Evolutionary conservation across 2,329 filamentous ascomycete species (phyloP).

Genomic region (Epichloe uncinata): DNA sequence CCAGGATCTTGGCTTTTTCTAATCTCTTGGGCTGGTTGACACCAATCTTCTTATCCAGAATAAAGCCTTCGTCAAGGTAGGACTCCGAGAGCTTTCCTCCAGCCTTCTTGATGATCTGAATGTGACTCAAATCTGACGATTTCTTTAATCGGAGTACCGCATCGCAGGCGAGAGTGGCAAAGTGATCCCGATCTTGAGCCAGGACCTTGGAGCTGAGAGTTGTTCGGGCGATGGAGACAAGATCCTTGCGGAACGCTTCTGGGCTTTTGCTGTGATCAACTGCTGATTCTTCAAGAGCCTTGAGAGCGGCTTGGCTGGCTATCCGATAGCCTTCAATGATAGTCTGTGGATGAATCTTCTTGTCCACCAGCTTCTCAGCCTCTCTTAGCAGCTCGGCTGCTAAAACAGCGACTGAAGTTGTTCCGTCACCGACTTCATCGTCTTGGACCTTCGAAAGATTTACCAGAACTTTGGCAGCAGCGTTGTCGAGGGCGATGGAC

Average conservation of each 20-base stretch:
- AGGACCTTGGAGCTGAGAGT: constrained; percentile 97
- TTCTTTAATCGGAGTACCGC: constrained; percentile 82
- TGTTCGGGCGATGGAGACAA: constrained; percentile 81
- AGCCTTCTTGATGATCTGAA: constrained; percentile 99
- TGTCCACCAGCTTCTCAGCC: constrained; percentile 91
- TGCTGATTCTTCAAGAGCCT: constrained; percentile 69
- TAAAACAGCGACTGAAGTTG: constrained; percentile 92
- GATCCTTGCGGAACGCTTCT: constrained; percentile 76
- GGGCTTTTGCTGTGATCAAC: constrained; percentile 80
- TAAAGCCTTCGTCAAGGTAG: constrained; percentile 96
- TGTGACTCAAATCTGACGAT: constrained; percentile 89
- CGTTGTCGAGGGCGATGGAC: constrained; percentile 95
- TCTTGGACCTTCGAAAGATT: constrained; percentile 99
- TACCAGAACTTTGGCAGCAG: constrained; percentile 92
- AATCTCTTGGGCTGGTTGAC: constrained; percentile 96
- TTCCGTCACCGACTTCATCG: constrained; percentile 95
- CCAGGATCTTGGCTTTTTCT: constrained; percentile 95
- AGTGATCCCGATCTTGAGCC: constrained; percentile 84
- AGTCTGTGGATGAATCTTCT: constrained; percentile 98
- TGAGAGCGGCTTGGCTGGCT: constrained; percentile 78
- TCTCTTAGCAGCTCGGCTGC: constrained; percentile 91
- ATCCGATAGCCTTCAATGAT: constrained; percentile 99
- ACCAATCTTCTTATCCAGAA: constrained; percentile 97
- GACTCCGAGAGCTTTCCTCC: constrained; percentile 96
- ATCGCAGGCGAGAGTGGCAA: constrained; percentile 78